Percentiles rank a stretch among this genome's conserved stretches.
Evolutionary conservation across 164 flowering plant species (phyloP).

Genomic region (Nymphaea colorata): DNA sequence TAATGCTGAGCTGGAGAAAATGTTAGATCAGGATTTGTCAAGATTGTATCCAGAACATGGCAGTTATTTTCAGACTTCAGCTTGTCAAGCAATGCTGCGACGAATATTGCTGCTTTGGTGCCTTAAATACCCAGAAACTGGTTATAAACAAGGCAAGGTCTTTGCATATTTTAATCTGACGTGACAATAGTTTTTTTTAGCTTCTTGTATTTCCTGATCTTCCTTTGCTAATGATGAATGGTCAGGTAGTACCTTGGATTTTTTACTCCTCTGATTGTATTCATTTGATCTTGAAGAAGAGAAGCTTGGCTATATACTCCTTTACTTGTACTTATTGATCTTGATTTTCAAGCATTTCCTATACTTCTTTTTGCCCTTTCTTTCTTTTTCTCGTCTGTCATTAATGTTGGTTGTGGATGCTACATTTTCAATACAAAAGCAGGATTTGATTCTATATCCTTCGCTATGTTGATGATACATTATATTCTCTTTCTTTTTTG

Average conservation of each 20-base stretch:
- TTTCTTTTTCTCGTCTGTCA: no score
- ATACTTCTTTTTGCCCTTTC: no score
- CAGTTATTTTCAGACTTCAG: slow-evolving; percentile 78
- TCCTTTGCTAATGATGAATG: background rate
- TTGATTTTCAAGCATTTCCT: no score
- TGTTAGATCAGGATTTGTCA: slow-evolving; percentile 87
- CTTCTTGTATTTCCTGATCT: background rate
- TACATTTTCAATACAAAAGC: no score
- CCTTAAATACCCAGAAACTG: slow-evolving; percentile 73
- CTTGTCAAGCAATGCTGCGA: slow-evolving; percentile 80
- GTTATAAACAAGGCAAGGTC: slow-evolving; percentile 77
- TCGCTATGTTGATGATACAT: no score
- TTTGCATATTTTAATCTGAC: no score
- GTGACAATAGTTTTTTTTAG: background rate
- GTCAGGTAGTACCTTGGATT: background rate
- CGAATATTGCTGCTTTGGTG: slow-evolving; percentile 83
- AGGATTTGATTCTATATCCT: no score
- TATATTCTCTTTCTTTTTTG: no score
- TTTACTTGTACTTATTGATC: no score
- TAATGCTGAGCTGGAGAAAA: slow-evolving; percentile 87
- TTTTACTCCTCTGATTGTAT: background rate
- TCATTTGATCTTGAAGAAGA: no score
- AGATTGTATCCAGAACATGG: slow-evolving; percentile 91
- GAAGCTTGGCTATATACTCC: no score
- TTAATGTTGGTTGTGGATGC: no score